These are phyloP conservation scores for Pleurozium schreberi DNA, from an alignment of 225 moss, liverwort and hornwort species.

Conservation along the genomic window DNA sequence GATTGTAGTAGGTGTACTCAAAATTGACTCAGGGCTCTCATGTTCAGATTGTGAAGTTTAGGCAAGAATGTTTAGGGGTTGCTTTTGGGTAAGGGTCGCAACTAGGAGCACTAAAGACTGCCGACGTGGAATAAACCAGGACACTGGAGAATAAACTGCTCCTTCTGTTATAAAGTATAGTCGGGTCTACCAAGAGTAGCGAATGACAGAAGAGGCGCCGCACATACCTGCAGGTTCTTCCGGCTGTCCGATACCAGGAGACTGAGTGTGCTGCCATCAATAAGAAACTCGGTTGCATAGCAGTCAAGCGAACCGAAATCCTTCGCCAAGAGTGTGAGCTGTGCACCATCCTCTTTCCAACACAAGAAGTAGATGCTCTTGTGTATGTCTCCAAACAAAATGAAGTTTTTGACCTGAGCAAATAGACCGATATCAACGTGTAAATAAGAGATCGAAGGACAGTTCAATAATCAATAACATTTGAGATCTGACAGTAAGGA, in stretches of 20 bases:
- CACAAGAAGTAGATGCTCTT: slow-evolving; percentile 97
- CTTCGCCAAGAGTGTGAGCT: slow-evolving; percentile 84
- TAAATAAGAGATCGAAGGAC: neutral
- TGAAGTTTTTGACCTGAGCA: slow-evolving; percentile 81
- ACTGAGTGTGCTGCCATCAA: slow-evolving; percentile 95
- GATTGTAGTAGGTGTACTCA: neutral
- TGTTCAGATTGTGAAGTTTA: too few relatives aligned
- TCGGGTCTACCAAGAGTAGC: neutral
- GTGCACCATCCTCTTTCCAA: slow-evolving; percentile 99
- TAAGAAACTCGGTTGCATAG: slow-evolving; percentile 91
- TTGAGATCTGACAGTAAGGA: neutral
- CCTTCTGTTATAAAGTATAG: neutral
- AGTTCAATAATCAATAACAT: neutral
- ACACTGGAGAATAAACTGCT: neutral
- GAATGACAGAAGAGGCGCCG: neutral
- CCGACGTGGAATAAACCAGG: neutral
- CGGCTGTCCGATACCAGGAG: slow-evolving; percentile 94
- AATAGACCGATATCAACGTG: neutral
- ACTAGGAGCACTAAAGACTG: neutral
- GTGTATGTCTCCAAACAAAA: slow-evolving; percentile 97
- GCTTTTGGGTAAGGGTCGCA: neutral
- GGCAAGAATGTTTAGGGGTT: neutral
- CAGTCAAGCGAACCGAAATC: slow-evolving; percentile 95
- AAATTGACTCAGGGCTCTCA: neutral
- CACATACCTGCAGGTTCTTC: slow-evolving; percentile 62